Base-by-base conservation (phyloP, 2,329 filamentous ascomycete species). In the Rhinocladiella similis region DNA sequence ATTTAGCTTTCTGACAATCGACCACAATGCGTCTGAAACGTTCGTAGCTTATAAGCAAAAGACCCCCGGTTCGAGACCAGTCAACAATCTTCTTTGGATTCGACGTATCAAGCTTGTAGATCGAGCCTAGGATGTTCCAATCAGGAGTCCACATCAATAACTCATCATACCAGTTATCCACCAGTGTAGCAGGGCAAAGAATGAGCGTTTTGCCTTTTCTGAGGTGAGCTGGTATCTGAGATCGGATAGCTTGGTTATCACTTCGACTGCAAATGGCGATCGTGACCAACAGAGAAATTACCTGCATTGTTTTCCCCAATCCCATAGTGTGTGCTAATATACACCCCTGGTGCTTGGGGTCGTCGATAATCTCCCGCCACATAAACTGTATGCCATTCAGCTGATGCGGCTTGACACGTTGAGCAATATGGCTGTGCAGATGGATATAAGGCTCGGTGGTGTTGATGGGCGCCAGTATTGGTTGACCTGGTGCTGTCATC, bases 271-370 rank as follows among this genome's bases (percentile, higher is more conserved):
- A 83, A 63, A 89, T 81, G 3, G 85, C 79, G 59, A 96, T 82
- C 0, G 89, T 86, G 14, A 89, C 81, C 5, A 97, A 80, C n/a
- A 96, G 75, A 0, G 90, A 89, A 57, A 96, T 90, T 5, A 91
- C 83, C 74, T 96, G 91, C 86, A 96, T 91, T 0, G 91, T 95
- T 75, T 96, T 97, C 14, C 91, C 91, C 2, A 96, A 75, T 1
- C 92, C 92, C 91, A 96, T 96, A 0, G 89, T 90, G 69, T 96
- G 91, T 5, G 91, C 89, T 18, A 96, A 78, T 12, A 96, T 79
- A 67, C 90, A 95, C 2, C 91, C 91, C 70, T 91, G 86, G 16
- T 80, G 79, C 4, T 77, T 74, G 3, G 79, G 74, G 53, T 85
- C 81, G 29, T 81, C 79, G 5, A 93, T 83, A 43, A 96, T 76